Conservation (phyloP, 164 flowering plant genomes). For the Vitis labrusca region DNA sequence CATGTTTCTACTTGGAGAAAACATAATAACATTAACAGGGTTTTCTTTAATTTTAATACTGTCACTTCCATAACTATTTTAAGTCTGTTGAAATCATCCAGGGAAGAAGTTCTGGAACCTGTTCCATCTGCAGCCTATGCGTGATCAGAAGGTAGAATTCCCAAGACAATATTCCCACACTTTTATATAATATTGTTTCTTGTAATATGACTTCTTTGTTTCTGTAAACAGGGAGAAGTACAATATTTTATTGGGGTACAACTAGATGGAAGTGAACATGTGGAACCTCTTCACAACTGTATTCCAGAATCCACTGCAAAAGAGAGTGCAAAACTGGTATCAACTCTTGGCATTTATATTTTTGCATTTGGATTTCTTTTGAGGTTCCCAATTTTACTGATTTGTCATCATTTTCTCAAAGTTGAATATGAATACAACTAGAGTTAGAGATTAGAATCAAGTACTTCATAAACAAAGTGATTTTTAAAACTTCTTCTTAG, state of each 20-base stretch:
- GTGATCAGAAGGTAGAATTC: slow-evolving; percentile 85
- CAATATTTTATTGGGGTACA: slow-evolving; percentile 98
- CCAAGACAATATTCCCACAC: background rate
- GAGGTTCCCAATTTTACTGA: background rate
- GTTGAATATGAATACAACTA: no score
- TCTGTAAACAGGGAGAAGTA: slow-evolving; percentile 81
- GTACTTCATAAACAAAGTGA: no score
- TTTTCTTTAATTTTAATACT: background rate
- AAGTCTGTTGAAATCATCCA: slow-evolving; percentile 20
- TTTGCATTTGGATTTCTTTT: background rate
- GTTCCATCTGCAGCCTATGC: slow-evolving; percentile 99
- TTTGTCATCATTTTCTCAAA: background rate
- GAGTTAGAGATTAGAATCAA: no score
- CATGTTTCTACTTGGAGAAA: no score
- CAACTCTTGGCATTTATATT: background rate
- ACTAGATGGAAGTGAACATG: slow-evolving; percentile 93
- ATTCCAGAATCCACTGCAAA: slow-evolving; percentile 68
- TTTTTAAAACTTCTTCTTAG: no score
- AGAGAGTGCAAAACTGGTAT: slow-evolving; percentile 71
- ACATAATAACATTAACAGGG: no score
- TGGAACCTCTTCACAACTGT: slow-evolving; percentile 84
- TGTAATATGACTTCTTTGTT: background rate
- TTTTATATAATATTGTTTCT: no score
- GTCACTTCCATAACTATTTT: background rate
- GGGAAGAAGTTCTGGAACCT: slow-evolving; percentile 99